Evolutionary conservation across 768 basidiomycete genomes (phyloP).

Genomic region (Mycena leptocephala): DNA sequence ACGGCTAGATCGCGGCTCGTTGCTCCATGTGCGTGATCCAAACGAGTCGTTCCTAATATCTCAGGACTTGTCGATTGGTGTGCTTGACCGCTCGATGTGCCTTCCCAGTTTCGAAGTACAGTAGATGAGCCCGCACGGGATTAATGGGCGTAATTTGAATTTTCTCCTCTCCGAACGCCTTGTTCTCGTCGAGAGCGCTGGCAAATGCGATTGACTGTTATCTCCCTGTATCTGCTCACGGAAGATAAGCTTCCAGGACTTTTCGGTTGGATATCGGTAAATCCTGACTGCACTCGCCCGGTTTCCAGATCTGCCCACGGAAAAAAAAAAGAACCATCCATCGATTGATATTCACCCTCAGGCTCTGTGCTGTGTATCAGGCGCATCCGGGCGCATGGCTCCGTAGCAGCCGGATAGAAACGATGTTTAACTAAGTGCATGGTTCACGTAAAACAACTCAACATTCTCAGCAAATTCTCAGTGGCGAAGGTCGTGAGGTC

Average conservation of each 20-base stretch:
- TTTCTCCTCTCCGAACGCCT: not conserved
- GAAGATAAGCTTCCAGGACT: not conserved
- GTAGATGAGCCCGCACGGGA: not conserved
- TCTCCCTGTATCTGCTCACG: not conserved
- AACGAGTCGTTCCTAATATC: not conserved
- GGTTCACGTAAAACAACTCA: no score
- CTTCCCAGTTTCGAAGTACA: not conserved
- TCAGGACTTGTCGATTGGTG: not conserved
- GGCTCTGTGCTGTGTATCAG: not conserved
- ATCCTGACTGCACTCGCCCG: not conserved
- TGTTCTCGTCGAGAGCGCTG: not conserved
- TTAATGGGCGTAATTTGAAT: not conserved
- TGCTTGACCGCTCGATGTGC: not conserved
- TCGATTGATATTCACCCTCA: not conserved
- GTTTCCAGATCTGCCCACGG: not conserved
- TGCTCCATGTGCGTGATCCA: not conserved
- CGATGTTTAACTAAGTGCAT: no score
- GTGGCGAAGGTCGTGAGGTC: no score
- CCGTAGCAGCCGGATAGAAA: not conserved
- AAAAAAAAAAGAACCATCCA: not conserved
- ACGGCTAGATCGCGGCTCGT: not conserved
- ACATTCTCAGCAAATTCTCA: no score
- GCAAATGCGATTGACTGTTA: not conserved
- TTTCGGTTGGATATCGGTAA: not conserved
- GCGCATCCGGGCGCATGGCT: not conserved